Percentiles rank a stretch among this genome's conserved stretches.
Conservation (phyloP, 805 yeast genomes). For the Myxozyma neotropica region DNA sequence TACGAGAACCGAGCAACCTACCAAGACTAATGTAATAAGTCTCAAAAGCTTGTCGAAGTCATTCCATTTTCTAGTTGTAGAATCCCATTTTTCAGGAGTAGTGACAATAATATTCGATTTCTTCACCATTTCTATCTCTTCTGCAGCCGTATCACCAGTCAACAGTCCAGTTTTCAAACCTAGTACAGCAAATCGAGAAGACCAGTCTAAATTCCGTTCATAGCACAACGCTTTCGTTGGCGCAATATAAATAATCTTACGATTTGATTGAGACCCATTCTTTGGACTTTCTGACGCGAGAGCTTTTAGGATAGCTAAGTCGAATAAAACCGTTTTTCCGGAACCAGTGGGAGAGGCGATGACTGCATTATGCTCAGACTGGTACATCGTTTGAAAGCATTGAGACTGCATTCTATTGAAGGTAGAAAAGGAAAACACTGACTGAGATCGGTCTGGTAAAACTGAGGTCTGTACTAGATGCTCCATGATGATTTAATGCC, state of each 20-base stretch:
- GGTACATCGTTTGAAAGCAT: conserved; percentile 47
- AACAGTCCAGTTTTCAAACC: conserved; percentile 53
- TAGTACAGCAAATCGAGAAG: conserved; percentile 44
- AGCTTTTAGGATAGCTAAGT: conserved; percentile 51
- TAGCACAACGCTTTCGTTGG: conserved; percentile 62
- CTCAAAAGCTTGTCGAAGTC: conserved; percentile 48
- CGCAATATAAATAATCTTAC: conserved; percentile 52
- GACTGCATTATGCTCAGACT: conserved; percentile 48
- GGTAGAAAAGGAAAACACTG: conserved; percentile 43
- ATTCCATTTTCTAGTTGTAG: conserved; percentile 55
- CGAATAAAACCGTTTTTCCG: conserved; percentile 60
- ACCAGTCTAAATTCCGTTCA: conserved; percentile 55
- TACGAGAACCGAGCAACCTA: conserved; percentile 61
- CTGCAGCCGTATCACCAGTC: conserved; percentile 56
- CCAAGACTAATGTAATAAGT: conserved; percentile 50
- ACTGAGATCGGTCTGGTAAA: conserved; percentile 47
- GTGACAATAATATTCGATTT: conserved; percentile 57
- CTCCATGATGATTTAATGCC: neutral
- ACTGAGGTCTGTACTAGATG: neutral
- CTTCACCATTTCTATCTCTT: conserved; percentile 51
- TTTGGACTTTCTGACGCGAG: neutral
- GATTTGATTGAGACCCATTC: neutral
- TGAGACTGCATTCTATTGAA: conserved; percentile 58
- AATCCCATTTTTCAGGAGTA: conserved; percentile 67
- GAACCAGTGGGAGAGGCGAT: conserved; percentile 63